Evolutionary conservation across 2,329 filamentous ascomycete genomes (phyloP).

Genomic region (Plenodomus tracheiphilus): DNA sequence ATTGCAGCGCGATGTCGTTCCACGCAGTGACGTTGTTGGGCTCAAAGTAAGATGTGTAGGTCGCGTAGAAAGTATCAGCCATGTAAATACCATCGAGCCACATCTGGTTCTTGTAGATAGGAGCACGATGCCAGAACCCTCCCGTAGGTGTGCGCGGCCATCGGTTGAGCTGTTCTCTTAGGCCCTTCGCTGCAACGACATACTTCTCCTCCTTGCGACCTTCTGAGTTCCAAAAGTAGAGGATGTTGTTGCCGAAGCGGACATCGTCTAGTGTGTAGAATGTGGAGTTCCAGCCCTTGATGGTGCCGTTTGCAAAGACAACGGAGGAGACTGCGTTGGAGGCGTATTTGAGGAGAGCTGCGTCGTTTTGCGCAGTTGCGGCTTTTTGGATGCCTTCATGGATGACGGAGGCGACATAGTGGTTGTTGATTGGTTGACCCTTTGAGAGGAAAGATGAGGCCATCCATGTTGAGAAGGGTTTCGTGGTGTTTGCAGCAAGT

Average conservation of each 20-base stretch:
- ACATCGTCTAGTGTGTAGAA: conserved; percentile 56
- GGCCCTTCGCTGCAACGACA: conserved; percentile 51
- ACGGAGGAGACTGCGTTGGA: conserved; percentile 53
- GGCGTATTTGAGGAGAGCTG: conserved; percentile 51
- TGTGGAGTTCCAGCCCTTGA: conserved; percentile 51
- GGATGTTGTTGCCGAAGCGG: conserved; percentile 57
- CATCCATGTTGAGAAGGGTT: conserved; percentile 47
- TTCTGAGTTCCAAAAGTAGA: conserved; percentile 54
- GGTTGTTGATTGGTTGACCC: conserved; percentile 44
- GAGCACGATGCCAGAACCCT: conserved; percentile 59
- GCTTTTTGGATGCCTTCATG: conserved; percentile 54
- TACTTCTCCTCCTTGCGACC: conserved; percentile 51
- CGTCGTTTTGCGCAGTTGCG: conserved; percentile 49
- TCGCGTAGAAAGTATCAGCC: conserved; percentile 46
- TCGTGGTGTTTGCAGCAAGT: conserved; percentile 23
- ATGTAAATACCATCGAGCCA: conserved; percentile 60
- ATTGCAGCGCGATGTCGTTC: conserved; percentile 47
- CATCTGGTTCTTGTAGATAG: conserved; percentile 58
- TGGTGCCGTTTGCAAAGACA: conserved; percentile 53
- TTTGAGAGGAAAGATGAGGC: conserved; percentile 54
- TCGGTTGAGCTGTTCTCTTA: conserved; percentile 53
- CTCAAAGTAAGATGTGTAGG: conserved; percentile 45
- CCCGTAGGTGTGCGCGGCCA: conserved; percentile 56
- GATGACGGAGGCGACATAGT: conserved; percentile 53
- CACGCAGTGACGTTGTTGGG: conserved; percentile 47